phyloP scores from a whole-genome alignment of 2,329 filamentous ascomycete species.

The Aspergillus sp. region DNA sequence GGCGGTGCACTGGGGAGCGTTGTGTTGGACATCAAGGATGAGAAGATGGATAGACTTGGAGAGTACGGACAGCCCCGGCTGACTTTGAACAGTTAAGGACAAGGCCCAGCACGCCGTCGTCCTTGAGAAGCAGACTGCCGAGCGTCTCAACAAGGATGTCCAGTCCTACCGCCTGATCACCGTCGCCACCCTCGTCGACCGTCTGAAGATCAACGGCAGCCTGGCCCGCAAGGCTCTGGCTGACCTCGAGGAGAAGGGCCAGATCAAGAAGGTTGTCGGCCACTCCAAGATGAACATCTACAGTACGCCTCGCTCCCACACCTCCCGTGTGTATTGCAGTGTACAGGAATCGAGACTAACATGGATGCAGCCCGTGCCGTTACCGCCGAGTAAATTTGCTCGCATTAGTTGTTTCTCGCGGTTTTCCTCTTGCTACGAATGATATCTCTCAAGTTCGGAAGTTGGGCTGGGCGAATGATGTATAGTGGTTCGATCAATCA shows the following conservation, averaged over 20 bases:
- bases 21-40: not conserved
- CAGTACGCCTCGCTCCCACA: conserved; percentile 61
- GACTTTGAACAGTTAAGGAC: conserved; percentile 81
- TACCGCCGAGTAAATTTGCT: conserved; percentile 44
- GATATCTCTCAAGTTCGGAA: conserved; percentile 38
- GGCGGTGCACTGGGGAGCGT: conserved; percentile 19
- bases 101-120: conserved; percentile 99
- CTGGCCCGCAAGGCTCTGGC: conserved; percentile 84
- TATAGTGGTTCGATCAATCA: conserved; percentile 30
- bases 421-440: conserved; percentile 38
- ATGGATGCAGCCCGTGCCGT: conserved; percentile 39
- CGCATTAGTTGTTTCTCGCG: conserved; percentile 33
- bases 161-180: conserved; percentile 99
- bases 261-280: conserved; percentile 95
- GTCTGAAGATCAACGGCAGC: conserved; percentile 99
- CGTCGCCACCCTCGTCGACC: conserved; percentile 96
- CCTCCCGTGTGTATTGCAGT: no score
- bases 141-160: conserved; percentile 99
- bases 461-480: conserved; percentile 38
- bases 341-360: no score
- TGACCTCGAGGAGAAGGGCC: conserved; percentile 96
- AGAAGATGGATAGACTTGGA: no score
- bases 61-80: no score
- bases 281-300: conserved; percentile 99
- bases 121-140: conserved; percentile 94